phyloP scores from a whole-genome alignment of 495 filamentous ascomycete species.

The Lophium mytilinum region DNA sequence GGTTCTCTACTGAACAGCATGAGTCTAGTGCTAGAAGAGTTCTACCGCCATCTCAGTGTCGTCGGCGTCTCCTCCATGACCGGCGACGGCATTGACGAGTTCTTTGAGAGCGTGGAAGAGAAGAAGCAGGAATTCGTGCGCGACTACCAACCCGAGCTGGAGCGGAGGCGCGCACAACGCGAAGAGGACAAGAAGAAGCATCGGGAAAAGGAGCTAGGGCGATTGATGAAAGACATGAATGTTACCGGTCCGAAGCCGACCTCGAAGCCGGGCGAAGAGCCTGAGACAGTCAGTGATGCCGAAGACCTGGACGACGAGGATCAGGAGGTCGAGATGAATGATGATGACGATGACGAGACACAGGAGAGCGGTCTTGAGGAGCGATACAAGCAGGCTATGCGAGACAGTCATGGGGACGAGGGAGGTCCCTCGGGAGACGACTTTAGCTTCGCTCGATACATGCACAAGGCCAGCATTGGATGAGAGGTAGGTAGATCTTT shows the following conservation, averaged over 20 bases:
- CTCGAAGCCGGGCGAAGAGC: conserved; percentile 36
- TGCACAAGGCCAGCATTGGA: conserved; percentile 32
- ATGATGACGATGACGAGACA: conserved; percentile 34
- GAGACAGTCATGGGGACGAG: conserved; percentile 32
- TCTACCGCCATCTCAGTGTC: conserved; percentile 85
- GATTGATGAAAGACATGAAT: conserved; percentile 91
- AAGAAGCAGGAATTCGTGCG: conserved; percentile 85
- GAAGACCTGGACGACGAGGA: conserved; percentile 47
- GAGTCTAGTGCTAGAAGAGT: conserved; percentile 95
- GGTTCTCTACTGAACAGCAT: conserved; percentile 92
- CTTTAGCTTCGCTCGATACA: conserved; percentile 53
- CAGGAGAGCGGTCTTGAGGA: conserved; percentile 43
- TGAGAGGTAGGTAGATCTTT: conserved; percentile 1
- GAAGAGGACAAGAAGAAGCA: conserved; percentile 61
- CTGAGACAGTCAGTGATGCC: conserved; percentile 52
- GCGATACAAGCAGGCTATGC: conserved; percentile 53
- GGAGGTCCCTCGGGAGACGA: conserved; percentile 41
- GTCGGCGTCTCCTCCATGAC: conserved; percentile 92
- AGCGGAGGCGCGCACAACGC: conserved; percentile 63
- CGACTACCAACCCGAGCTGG: conserved; percentile 89
- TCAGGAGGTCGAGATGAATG: conserved; percentile 35
- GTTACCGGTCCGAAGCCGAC: conserved; percentile 46
- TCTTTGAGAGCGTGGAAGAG: conserved; percentile 77
- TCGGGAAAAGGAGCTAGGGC: conserved; percentile 72
- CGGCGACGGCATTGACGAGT: conserved; percentile 82